Conservation (phyloP, 2,329 filamentous ascomycete species). For the Dryadomyces quercivorus region DNA sequence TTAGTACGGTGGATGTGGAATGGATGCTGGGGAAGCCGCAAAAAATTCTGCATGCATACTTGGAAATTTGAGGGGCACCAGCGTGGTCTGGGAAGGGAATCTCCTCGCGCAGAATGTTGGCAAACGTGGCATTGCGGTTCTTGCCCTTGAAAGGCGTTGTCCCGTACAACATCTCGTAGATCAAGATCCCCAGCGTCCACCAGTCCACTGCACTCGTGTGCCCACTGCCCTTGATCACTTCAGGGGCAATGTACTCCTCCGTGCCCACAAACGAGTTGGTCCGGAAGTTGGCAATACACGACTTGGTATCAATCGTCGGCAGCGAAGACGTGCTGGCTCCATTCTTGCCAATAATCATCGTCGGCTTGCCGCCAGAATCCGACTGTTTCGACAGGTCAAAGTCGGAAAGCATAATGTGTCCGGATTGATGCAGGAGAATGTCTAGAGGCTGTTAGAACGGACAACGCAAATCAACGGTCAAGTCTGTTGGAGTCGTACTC, state of each 20-base stretch:
- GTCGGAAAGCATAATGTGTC: conserved; percentile 98
- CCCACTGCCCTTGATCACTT: conserved; percentile 96
- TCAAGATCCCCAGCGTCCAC: conserved; percentile 96
- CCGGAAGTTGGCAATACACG: conserved; percentile 94
- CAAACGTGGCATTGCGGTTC: conserved; percentile 95
- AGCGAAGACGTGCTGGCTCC: conserved; percentile 76
- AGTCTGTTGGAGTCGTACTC: conserved; percentile 47
- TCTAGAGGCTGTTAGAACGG: conserved; percentile 38
- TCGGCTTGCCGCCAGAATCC: conserved; percentile 86
- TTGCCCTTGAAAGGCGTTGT: conserved; percentile 99
- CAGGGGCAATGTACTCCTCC: conserved; percentile 96
- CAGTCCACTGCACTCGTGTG: conserved; percentile 98
- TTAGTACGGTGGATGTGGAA: conserved; percentile 6
- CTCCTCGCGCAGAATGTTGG: conserved; percentile 90
- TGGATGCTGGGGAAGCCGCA: not conserved
- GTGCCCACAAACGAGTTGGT: conserved; percentile 98
- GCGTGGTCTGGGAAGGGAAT: conserved; percentile 90
- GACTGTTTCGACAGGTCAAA: conserved; percentile 98
- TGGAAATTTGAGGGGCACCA: conserved; percentile 74
- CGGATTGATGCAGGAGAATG: conserved; percentile 95
- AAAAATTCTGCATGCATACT: conserved; percentile 46
- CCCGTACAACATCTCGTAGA: conserved; percentile 98
- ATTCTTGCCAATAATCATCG: conserved; percentile 90
- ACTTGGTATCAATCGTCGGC: conserved; percentile 96
- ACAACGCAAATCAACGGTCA: not conserved